Evolutionary conservation across 176 grass and related monocot genomes (phyloP), one percentile per base, ranked within the genome.

Genomic region (Ensete ventricosum): DNA sequence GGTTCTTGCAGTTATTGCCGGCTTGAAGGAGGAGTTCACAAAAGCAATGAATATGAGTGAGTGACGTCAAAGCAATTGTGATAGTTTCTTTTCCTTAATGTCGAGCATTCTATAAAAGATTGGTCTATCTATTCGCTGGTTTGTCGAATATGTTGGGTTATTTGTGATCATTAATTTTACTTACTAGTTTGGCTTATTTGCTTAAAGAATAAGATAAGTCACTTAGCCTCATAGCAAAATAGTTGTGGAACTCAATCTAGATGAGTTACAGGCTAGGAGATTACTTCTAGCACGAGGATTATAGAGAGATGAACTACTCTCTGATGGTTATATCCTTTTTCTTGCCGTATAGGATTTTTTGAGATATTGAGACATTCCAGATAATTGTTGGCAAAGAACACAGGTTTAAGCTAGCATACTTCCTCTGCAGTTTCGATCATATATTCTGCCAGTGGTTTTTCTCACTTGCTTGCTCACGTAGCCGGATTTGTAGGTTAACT

Each of bases 51-150:
- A 54, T 19, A 84, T 84, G 34, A 76, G 80, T 29, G 29, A 29
- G 29, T 75, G 91, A 99, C 75, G 86, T 99, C 72, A 94, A 94
- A 84, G 95, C 95, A 53, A 81, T 99, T 76, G 95, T 94, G 55
- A 29, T 29, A 2, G 29, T 3, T 29, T 29, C 29, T 29, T 29
- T 29, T 29, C 3, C 29, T 88, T 99, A 73, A 99, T 5, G n/a
- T 1, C 55, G 8, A 29, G 29, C 2, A 2, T 29, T 29, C 0
- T 29, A 29, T 29, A 29, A 29, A 29, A 3, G 29, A 29, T 29
- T 29, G 29, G 29, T 29, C 29, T 29, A 29, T 29, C 29, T 29
- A 29, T 3, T 29, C 8, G 16, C n/a, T n/a, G n/a, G n/a, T 59
- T 59, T 59, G n/a, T 59, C 14, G 17, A 59, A 17, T 59, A 59